phyloP scores from a whole-genome alignment of 495 filamentous ascomycete genomes.

The Oidiodendron maius region DNA sequence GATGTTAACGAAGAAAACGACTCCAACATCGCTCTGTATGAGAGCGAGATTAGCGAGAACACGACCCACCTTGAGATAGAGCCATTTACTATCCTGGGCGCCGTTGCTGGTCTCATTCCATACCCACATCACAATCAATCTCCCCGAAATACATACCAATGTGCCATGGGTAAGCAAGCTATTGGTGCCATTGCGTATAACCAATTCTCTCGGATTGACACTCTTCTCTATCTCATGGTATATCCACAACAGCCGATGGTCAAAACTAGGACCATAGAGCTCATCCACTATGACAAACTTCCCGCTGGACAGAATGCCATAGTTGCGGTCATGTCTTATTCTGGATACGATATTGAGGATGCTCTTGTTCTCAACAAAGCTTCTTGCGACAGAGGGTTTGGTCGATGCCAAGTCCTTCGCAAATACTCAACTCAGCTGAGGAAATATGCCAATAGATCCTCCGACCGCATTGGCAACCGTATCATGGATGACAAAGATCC shows the following conservation, averaged over 20 bases:
- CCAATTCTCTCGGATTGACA: conserved; percentile 93
- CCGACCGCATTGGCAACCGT: conserved; percentile 64
- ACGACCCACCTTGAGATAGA: conserved; percentile 97
- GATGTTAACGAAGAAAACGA: conserved; percentile 99
- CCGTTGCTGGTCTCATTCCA: conserved; percentile 92
- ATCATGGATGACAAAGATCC: conserved; percentile 50
- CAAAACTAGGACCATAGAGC: conserved; percentile 90
- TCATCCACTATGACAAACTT: conserved; percentile 95
- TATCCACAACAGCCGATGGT: conserved; percentile 98
- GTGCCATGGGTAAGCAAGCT: conserved; percentile 99
- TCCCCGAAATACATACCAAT: conserved; percentile 97
- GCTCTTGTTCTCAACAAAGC: conserved; percentile 95
- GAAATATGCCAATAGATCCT: conserved; percentile 73
- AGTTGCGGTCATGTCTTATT: conserved; percentile 98
- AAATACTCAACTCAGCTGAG: conserved; percentile 74
- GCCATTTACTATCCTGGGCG: conserved; percentile 95
- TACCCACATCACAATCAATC: conserved; percentile 99
- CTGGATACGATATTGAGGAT: conserved; percentile 99
- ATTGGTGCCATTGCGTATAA: conserved; percentile 97
- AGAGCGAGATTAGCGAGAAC: conserved; percentile 67
- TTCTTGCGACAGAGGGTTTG: conserved; percentile 88
- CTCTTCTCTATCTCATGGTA: conserved; percentile 90
- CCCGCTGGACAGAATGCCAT: conserved; percentile 95
- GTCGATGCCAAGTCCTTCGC: conserved; percentile 90
- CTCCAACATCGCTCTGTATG: conserved; percentile 82